Percentiles rank a stretch among this genome's conserved stretches.
phyloP scores from a whole-genome alignment of 176 grass and related monocot genomes.

The Oryza meridionalis region DNA sequence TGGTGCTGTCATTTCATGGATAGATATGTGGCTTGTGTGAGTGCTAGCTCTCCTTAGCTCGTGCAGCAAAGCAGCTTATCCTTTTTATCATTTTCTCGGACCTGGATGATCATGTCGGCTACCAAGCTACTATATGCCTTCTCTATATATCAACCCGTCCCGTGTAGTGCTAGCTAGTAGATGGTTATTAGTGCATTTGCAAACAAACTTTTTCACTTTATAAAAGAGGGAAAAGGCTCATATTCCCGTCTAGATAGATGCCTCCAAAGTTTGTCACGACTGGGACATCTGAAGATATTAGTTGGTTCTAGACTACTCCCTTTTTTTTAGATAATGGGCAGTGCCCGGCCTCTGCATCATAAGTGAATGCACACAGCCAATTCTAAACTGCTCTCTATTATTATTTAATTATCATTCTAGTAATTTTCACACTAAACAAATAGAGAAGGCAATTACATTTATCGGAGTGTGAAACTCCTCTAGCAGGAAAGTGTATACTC shows the following conservation, averaged over 20 bases:
- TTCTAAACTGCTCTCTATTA: too few relatives aligned
- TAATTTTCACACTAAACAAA: too few relatives aligned
- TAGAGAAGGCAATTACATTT: too few relatives aligned
- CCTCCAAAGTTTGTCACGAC: not conserved
- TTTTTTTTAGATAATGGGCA: too few relatives aligned
- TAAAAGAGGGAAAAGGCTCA: not conserved
- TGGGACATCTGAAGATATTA: too few relatives aligned
- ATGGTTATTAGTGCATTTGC: not conserved
- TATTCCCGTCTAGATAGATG: not conserved
- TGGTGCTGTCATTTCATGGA: slow-evolving; percentile 1
- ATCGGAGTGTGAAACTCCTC: too few relatives aligned
- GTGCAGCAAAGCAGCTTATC: not conserved
- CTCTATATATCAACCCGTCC: not conserved
- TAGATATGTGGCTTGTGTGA: not conserved
- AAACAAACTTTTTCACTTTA: not conserved
- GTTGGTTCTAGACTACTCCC: too few relatives aligned
- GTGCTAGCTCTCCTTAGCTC: not conserved
- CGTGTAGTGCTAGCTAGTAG: not conserved
- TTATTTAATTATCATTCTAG: too few relatives aligned
- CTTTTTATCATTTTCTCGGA: not conserved
- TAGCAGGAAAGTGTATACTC: too few relatives aligned
- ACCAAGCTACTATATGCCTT: not conserved
- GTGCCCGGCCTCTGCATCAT: too few relatives aligned
- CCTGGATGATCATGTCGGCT: slow-evolving; percentile 1
- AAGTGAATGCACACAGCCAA: too few relatives aligned